These are phyloP conservation scores for Aspergillus olivimuriae DNA, from an alignment of 495 filamentous ascomycete species.

Conservation along the genomic window DNA sequence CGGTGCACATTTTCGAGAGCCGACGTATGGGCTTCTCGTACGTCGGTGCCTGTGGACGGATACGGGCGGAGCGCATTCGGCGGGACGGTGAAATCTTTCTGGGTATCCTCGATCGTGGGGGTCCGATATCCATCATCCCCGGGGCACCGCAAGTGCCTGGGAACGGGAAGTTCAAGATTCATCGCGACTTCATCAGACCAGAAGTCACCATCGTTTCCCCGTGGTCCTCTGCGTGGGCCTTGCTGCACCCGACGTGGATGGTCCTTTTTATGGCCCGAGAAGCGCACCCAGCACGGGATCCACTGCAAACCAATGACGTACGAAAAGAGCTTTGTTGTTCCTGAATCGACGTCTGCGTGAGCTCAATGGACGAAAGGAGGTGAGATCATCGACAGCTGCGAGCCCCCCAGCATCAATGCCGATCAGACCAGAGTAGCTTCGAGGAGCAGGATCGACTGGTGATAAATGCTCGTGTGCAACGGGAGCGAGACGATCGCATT, in stretches of 20 bases:
- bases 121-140: constrained; percentile 46
- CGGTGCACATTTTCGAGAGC: constrained; percentile 25
- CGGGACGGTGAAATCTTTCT: constrained; percentile 18
- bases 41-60: constrained; percentile 3
- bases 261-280: not conserved
- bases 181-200: constrained; percentile 8
- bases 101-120: constrained; percentile 44
- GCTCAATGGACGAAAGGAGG: not conserved
- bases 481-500: not conserved
- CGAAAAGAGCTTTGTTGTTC: not conserved
- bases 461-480: not conserved
- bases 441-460: not conserved
- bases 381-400: too few relatives aligned
- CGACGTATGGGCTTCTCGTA: constrained; percentile 28
- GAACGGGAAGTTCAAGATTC: constrained; percentile 20
- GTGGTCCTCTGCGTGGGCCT: not conserved
- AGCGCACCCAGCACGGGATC: not conserved
- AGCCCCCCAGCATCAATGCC: not conserved
- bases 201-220: not conserved
- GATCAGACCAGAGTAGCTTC: not conserved
- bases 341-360: not conserved
- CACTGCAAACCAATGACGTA: not conserved
- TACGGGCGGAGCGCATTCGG: constrained; percentile 5
- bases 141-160: constrained; percentile 34
- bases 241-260: not conserved